These are phyloP conservation scores for Sporothrix brasiliensis DNA, from an alignment of 2,329 filamentous ascomycete species.

Conservation along the genomic window DNA sequence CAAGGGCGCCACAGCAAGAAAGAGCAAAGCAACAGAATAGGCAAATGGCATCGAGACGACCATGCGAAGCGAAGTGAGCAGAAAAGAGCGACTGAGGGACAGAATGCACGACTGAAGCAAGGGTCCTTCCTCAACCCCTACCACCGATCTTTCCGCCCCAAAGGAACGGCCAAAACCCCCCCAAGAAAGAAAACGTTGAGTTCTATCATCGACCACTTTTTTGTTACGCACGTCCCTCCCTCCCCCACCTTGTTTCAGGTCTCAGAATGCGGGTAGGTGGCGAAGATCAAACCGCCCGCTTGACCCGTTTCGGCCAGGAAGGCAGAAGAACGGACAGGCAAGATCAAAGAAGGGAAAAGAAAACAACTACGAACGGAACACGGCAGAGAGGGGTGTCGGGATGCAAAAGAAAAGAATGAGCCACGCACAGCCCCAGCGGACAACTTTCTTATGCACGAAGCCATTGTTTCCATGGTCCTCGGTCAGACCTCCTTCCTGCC, in stretches of 20 bases:
- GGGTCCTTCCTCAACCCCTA: not conserved
- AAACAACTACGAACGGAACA: not conserved
- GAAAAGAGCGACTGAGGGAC: not conserved
- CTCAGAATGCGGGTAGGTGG: slow-evolving; percentile 31
- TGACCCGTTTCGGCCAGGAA: slow-evolving; percentile 33
- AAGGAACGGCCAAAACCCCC: not conserved
- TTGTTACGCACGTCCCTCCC: not conserved
- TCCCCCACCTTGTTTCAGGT: slow-evolving; percentile 34
- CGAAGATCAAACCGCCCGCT: slow-evolving; percentile 36
- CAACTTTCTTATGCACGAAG: not conserved
- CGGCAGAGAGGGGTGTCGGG: not conserved
- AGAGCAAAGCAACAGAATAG: not conserved
- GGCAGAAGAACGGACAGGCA: not conserved
- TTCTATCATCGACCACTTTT: not conserved
- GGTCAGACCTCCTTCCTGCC: slow-evolving; percentile 19
- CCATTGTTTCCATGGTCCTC: not conserved
- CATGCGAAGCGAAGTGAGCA: slow-evolving; percentile 19
- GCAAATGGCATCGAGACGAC: slow-evolving; percentile 19
- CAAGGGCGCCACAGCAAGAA: not conserved
- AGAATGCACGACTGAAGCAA: not conserved
- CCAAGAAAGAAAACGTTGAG: no score
- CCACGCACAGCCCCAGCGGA: not conserved
- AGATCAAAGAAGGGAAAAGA: not conserved
- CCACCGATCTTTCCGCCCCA: slow-evolving; percentile 14
- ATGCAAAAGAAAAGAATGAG: not conserved